Base-by-base conservation (phyloP, 1,139 yeast species). In the Meyerozyma athensensis region DNA sequence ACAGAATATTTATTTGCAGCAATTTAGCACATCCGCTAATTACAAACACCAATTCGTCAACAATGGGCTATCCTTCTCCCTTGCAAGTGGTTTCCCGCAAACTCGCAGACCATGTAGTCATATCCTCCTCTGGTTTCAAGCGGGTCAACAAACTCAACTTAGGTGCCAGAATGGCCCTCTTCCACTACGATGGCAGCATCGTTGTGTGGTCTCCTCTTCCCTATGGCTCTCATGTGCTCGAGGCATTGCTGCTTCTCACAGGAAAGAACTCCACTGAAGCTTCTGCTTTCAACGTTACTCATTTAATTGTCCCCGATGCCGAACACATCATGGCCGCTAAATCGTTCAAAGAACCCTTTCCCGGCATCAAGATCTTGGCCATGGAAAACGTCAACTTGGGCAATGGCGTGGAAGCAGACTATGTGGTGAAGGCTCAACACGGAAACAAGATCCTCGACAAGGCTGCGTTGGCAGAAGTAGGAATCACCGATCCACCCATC, bases 171-270 rank as follows among this genome's bases (percentile, higher is more conserved):
- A 71, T 77, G 75, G 74, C 85, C 0, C 57, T 79, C 7, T 53
- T 69, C 41, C 59, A 71, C 36, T 52, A 61, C 39, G 54, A 65
- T 26, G 54, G 58, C 36, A 55, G 61, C 34, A 59, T 79, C 17
- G 57, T 77, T 7, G 73, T 81, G 7, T 77, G 80, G 73, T 72
- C 81, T 3, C 79, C 86, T 1, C 66, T 81, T 35, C 87, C 87
- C 1, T 74, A 68, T 48, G 76, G 79, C 1, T 62, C 66, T 5
- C 65, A 58, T 26, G 72, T 74, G 4, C 53, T 66, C 22, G 59
- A 61, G 21, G 61, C 68, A 2, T 50, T 77, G 26, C 52, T 65
- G 32, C 50, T 62, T 19, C 57, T 67, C 32, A 54, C 63, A 1
- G 68, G 64, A 1, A 21, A 32, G 14, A 24, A 26, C 20, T 43